Evolutionary conservation across 1,284 basidiomycete species (phyloP).

Genomic region (Cryptococcus neoformans): DNA sequence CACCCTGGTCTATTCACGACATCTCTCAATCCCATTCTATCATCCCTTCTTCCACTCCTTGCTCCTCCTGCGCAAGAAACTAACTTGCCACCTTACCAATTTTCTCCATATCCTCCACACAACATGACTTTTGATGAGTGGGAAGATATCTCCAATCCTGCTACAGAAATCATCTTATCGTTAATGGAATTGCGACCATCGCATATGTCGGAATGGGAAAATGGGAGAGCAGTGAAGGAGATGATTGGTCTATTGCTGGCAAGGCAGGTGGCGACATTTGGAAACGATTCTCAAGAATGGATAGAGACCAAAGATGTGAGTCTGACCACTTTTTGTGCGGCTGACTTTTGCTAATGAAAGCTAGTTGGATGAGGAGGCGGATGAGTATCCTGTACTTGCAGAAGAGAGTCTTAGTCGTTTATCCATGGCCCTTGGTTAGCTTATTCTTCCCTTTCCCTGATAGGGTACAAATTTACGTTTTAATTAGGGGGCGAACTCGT

Average conservation of each 20-base stretch:
- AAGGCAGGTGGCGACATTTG: slow-evolving; percentile 36
- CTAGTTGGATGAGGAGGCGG: slow-evolving; percentile 65
- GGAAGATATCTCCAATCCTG: slow-evolving; percentile 63
- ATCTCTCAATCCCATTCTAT: slow-evolving; percentile 61
- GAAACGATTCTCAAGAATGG: slow-evolving; percentile 62
- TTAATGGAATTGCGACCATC: slow-evolving; percentile 30
- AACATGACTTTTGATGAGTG: slow-evolving; percentile 61
- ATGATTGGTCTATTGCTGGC: slow-evolving; percentile 34
- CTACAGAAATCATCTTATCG: slow-evolving; percentile 40
- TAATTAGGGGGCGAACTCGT: slow-evolving; percentile 57
- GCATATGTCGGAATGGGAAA: slow-evolving; percentile 25
- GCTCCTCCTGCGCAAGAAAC: slow-evolving; percentile 25
- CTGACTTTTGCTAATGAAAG: slow-evolving; percentile 15
- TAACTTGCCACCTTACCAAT: slow-evolving; percentile 11
- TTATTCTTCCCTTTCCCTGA: not conserved
- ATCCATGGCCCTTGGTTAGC: slow-evolving; percentile 63
- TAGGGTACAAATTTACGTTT: slow-evolving; percentile 5
- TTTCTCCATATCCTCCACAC: slow-evolving; percentile 28
- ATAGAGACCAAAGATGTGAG: slow-evolving; percentile 65
- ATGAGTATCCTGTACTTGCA: slow-evolving; percentile 66
- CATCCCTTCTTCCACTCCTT: slow-evolving; percentile 55
- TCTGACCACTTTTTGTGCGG: slow-evolving; percentile 6
- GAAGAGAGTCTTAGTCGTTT: slow-evolving; percentile 74
- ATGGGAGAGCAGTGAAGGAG: slow-evolving; percentile 25
- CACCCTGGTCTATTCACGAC: slow-evolving; percentile 65